These are phyloP conservation scores for Boletus patriciae DNA, from an alignment of 768 basidiomycete genomes.

Conservation along the genomic window DNA sequence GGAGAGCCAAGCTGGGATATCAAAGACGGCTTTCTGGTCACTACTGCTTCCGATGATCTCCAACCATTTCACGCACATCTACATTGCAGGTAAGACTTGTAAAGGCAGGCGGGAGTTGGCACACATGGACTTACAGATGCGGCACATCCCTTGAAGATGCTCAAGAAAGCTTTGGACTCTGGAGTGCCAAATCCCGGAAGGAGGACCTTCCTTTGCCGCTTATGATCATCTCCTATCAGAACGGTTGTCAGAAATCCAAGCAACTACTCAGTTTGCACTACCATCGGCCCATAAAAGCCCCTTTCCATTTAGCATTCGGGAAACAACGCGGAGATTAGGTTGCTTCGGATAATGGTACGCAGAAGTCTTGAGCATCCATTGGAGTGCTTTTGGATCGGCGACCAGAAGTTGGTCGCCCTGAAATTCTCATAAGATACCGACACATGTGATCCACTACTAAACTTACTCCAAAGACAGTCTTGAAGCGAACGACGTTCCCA, in stretches of 20 bases:
- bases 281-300: constrained; percentile 44
- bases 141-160: constrained; percentile 44
- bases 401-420: constrained; percentile 48
- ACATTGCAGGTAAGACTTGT: not conserved
- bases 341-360: constrained; percentile 45
- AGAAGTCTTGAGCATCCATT: constrained; percentile 41
- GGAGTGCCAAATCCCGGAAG: constrained; percentile 55
- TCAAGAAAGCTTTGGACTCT: constrained; percentile 51
- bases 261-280: constrained; percentile 8
- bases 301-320: constrained; percentile 28
- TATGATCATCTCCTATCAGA: constrained; percentile 43
- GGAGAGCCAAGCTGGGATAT: constrained; percentile 35
- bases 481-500: constrained; percentile 31
- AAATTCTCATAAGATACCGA: constrained; percentile 6
- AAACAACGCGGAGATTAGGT: constrained; percentile 20
- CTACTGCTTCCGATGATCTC: constrained; percentile 15
- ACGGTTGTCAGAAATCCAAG: constrained; percentile 12
- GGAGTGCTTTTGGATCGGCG: constrained; percentile 48
- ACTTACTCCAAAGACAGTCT: constrained; percentile 28
- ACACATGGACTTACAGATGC: constrained; percentile 18
- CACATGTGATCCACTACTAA: not conserved
- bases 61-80: constrained; percentile 29
- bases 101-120: not conserved
- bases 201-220: constrained; percentile 54
- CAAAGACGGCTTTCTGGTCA: constrained; percentile 16